Percentiles rank a stretch among this genome's conserved stretches.
Evolutionary conservation across 2,329 filamentous ascomycete species (phyloP).

Genomic region (Aspergillus sp.): DNA sequence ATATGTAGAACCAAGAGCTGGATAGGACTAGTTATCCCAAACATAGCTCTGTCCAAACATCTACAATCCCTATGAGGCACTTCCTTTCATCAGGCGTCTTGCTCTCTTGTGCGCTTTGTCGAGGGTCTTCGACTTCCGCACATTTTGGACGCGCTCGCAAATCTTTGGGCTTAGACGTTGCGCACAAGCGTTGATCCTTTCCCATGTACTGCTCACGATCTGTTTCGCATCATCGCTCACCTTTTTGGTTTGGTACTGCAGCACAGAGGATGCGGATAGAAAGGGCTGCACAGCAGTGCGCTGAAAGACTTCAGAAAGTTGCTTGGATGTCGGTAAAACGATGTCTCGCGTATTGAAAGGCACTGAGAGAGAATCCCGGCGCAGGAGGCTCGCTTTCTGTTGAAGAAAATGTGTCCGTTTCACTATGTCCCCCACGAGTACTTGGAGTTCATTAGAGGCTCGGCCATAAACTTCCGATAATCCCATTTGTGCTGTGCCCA

Average conservation of each 20-base stretch:
- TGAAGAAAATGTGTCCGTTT: slow-evolving; percentile 35
- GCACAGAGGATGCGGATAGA: slow-evolving; percentile 27
- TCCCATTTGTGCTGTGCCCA: slow-evolving; percentile 38
- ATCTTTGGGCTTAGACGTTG: slow-evolving; percentile 26
- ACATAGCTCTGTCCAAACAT: slow-evolving; percentile 1
- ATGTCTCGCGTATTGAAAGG: slow-evolving; percentile 22
- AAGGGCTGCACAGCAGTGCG: slow-evolving; percentile 33
- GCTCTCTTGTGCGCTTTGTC: slow-evolving; percentile 37
- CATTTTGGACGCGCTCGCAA: slow-evolving; percentile 28
- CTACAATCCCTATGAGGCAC: slow-evolving; percentile 10
- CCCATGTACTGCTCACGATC: slow-evolving; percentile 30
- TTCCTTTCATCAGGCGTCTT: slow-evolving; percentile 28
- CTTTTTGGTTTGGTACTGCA: slow-evolving; percentile 30
- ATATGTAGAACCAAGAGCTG: not conserved
- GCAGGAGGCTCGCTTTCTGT: slow-evolving; percentile 28
- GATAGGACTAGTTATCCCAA: not conserved
- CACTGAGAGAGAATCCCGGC: slow-evolving; percentile 25
- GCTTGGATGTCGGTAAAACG: slow-evolving; percentile 34
- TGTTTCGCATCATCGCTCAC: slow-evolving; percentile 29
- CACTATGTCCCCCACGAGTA: slow-evolving; percentile 38
- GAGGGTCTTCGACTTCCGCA: slow-evolving; percentile 29
- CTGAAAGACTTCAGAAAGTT: slow-evolving; percentile 33
- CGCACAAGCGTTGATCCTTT: slow-evolving; percentile 24
- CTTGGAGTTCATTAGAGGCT: slow-evolving; percentile 39
- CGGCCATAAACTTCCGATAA: slow-evolving; percentile 39